A percentile compares a stretch with the other conserved stretches of the same genome.
Evolutionary conservation across 768 basidiomycete species (phyloP).

Genomic region (Hericium rajendrae): DNA sequence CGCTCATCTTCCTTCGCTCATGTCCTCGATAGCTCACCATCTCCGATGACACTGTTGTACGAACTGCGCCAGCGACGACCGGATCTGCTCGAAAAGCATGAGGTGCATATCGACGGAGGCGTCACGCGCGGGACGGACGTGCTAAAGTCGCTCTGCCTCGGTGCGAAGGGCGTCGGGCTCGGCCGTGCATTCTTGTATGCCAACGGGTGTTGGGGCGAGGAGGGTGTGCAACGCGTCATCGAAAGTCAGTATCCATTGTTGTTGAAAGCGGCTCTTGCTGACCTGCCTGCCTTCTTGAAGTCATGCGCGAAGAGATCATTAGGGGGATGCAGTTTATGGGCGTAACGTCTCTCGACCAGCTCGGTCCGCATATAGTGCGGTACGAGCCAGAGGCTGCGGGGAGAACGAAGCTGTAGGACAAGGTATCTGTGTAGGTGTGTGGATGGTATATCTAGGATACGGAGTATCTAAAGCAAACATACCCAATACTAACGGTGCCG

Average conservation of each 20-base stretch:
- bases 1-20: not conserved
- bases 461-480: too few relatives aligned
- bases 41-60: conserved; percentile 34
- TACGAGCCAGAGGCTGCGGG: conserved; percentile 2
- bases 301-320: conserved; percentile 31
- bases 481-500: too few relatives aligned
- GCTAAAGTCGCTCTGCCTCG: conserved; percentile 40
- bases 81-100: conserved; percentile 26
- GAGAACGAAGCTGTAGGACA: not conserved
- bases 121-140: conserved; percentile 37
- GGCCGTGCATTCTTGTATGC: conserved; percentile 36
- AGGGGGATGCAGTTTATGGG: conserved; percentile 32
- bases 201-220: conserved; percentile 27
- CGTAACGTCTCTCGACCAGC: conserved; percentile 27
- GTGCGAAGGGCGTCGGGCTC: conserved; percentile 35
- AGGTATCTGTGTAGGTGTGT: too few relatives aligned
- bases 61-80: conserved; percentile 33
- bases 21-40: conserved; percentile 23
- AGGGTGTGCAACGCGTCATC: conserved; percentile 17
- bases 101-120: conserved; percentile 39
- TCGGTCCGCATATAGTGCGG: conserved; percentile 29
- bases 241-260: conserved; percentile 14
- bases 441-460: too few relatives aligned
- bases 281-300: conserved; percentile 11
- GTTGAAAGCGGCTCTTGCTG: not conserved